These are phyloP conservation scores for Mortierella antarctica DNA, from an alignment of 192 early-diverging fungal species.

Conservation along the genomic window DNA sequence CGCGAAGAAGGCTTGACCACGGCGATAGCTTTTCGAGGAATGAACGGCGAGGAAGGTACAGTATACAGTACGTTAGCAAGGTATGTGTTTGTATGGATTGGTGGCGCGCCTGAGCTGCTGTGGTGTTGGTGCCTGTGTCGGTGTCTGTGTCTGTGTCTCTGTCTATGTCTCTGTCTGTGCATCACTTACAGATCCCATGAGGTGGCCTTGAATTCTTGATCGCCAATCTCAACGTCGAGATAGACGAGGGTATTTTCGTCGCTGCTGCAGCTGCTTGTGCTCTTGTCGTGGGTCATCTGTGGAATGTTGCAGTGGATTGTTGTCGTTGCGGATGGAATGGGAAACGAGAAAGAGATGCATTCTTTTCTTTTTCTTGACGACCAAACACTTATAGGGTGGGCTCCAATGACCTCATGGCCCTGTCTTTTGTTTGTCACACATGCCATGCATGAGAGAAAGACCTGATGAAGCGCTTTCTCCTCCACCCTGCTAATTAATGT, in stretches of 20 bases:
- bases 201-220: constrained; percentile 39
- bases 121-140: background rate
- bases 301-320: background rate
- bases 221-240: constrained; percentile 52
- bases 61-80: too few relatives aligned
- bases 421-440: too few relatives aligned
- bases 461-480: too few relatives aligned
- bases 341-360: too few relatives aligned
- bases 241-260: constrained; percentile 26
- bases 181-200: constrained; percentile 49
- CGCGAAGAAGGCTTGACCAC: constrained; percentile 48
- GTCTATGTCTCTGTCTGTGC: too few relatives aligned
- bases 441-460: too few relatives aligned
- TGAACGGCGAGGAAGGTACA: background rate
- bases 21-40: constrained; percentile 23
- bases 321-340: too few relatives aligned
- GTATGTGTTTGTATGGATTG: background rate
- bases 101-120: background rate
- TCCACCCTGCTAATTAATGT: too few relatives aligned
- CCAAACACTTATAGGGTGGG: too few relatives aligned
- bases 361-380: too few relatives aligned
- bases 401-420: too few relatives aligned
- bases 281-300: constrained; percentile 14
- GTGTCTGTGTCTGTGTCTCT: background rate
- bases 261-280: background rate